These are phyloP conservation scores for Trypanosoma mega DNA, from an alignment of 208 protist genomes.

Conservation along the genomic window DNA sequence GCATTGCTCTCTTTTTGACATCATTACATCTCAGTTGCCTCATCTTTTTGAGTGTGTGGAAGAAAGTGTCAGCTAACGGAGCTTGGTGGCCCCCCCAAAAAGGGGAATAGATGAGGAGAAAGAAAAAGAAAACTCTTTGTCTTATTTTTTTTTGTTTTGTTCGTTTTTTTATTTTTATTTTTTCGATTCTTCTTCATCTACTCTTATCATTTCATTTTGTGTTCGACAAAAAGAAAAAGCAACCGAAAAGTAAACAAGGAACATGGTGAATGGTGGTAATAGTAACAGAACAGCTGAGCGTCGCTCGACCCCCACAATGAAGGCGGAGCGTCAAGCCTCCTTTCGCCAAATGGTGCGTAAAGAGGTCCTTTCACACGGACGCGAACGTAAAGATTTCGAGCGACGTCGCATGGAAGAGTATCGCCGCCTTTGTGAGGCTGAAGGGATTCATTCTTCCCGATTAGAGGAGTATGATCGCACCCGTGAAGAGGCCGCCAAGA, in stretches of 20 bases:
- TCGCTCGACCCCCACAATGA: conserved; percentile 55
- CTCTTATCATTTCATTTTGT: conserved; percentile 1
- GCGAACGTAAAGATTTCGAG: conserved; percentile 76
- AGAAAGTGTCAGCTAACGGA: too few relatives aligned
- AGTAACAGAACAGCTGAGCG: conserved; percentile 16
- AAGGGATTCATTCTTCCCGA: conserved; percentile 81
- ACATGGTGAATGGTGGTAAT: neutral
- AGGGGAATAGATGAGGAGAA: too few relatives aligned
- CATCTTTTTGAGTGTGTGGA: too few relatives aligned
- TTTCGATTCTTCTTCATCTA: neutral
- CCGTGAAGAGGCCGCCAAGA: conserved; percentile 33
- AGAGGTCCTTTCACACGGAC: conserved; percentile 53
- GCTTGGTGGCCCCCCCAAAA: too few relatives aligned
- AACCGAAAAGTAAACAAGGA: too few relatives aligned
- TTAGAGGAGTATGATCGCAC: conserved; percentile 79
- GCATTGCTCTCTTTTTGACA: neutral
- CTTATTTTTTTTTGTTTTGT: too few relatives aligned
- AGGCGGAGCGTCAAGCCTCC: conserved; percentile 67
- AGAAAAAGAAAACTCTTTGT: too few relatives aligned
- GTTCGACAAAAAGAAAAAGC: too few relatives aligned
- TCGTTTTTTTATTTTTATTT: conserved; percentile 5
- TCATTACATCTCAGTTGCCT: too few relatives aligned
- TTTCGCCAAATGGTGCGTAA: conserved; percentile 75
- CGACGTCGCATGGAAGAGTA: conserved; percentile 87
- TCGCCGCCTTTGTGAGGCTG: conserved; percentile 73